Base-by-base conservation (phyloP, 2,329 filamentous ascomycete species). In the Colletotrichum liaoningense region DNA sequence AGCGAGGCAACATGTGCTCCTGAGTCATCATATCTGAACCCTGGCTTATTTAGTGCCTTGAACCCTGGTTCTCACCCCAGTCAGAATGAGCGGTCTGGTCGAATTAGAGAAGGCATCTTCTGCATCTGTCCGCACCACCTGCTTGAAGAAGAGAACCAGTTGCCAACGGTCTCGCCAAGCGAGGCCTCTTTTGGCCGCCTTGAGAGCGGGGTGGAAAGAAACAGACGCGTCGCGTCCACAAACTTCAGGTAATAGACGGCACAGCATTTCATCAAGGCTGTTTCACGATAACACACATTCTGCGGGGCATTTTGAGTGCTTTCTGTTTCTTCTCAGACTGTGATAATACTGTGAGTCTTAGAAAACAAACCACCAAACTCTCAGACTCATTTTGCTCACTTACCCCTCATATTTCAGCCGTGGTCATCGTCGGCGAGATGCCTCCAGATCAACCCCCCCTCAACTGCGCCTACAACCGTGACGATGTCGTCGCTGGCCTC, bases 181-280 rank as follows among this genome's bases (percentile, higher is more conserved):
- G 22, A 63, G 54, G 38, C 58, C 24, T 46, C 54, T 49, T 54
- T 46, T 54, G 16, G 26, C 24, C 7, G 8, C 1, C 22, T 24
- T 19, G 24, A 6, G 33, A 62, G 71, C 71, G 67, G 71, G 67
- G 67, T 63, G 58, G 42, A 28, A 26, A 19, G n/a, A 42, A 65
- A 60, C 67, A 42, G 62, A 73, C 71, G 71, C 67, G 71, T 70
- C 71, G 71, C 71, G 71, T 73, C 54, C 19, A 62, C 11, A 19
- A 30, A 22, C 46, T 24, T 33, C 8, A 63, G 58, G 58, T 59
- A 58, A 22, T 59, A 69, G 33, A 22, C 26, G 52, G 54, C 59
- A 63, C 28, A 46, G 54, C 28, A 46, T 14, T 7, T 16, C 14
- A 8, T 16, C 49, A 26, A 64, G 14, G 14, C 28, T 4, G 16